phyloP scores from a whole-genome alignment of 768 basidiomycete species.

The Cyathus striatus region DNA sequence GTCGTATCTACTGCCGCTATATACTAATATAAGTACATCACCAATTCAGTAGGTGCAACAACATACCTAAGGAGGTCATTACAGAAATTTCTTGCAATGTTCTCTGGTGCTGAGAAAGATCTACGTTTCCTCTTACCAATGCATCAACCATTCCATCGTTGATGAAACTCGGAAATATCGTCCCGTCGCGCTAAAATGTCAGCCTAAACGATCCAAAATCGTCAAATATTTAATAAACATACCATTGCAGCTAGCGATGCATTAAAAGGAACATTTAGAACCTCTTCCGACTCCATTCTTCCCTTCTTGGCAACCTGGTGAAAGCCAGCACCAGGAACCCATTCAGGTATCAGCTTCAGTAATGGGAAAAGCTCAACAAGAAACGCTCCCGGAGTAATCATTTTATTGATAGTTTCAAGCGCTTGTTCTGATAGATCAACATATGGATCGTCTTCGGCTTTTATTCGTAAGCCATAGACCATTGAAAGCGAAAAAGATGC shows the following conservation, averaged over 20 bases:
- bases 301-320: no score
- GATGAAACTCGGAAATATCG: no score
- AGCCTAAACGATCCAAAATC: no score
- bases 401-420: constrained; percentile 22
- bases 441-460: constrained; percentile 36
- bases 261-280: no score
- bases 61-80: constrained; percentile 24
- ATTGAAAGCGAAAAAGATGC: constrained; percentile 33
- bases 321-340: constrained; percentile 59
- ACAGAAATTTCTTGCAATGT: no score
- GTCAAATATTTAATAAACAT: no score
- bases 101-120: no score
- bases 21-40: constrained; percentile 5
- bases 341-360: constrained; percentile 43
- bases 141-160: no score
- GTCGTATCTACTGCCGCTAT: constrained; percentile 24
- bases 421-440: constrained; percentile 35
- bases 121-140: no score
- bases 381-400: constrained; percentile 33
- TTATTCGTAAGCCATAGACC: constrained; percentile 42
- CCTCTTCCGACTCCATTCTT: no score
- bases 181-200: no score
- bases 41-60: background rate
- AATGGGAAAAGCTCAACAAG: constrained; percentile 38
- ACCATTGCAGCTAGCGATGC: no score